Evolutionary conservation across 441 rosid genomes (phyloP).

Genomic region (Corymbia citriodora): DNA sequence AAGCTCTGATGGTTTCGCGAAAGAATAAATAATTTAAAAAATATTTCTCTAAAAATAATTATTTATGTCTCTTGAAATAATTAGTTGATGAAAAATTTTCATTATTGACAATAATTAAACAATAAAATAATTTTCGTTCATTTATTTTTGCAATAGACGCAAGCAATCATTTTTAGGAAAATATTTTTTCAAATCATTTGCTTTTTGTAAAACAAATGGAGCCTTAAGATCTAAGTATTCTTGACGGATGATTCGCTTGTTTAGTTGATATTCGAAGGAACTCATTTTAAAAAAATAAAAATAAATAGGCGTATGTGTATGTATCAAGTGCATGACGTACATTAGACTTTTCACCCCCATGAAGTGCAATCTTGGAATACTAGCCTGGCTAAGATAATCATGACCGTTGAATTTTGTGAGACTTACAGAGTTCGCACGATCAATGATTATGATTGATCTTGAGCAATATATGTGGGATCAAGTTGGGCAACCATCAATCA

Average conservation of each 20-base stretch:
- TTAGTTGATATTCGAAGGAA: neutral
- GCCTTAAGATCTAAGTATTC: too few species aligned
- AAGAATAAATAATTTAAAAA: too few species aligned
- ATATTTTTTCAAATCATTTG: too few species aligned
- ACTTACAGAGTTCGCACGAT: neutral
- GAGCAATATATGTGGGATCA: neutral
- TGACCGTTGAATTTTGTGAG: neutral
- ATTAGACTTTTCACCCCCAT: neutral
- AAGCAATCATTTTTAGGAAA: too few species aligned
- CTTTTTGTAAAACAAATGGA: too few species aligned
- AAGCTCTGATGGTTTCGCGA: too few species aligned
- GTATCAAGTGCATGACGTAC: neutral
- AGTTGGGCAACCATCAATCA: neutral
- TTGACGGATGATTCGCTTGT: neutral
- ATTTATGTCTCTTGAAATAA: too few species aligned
- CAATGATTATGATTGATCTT: neutral
- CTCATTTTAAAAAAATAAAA: neutral
- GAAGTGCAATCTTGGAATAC: too few species aligned
- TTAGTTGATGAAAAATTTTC: neutral
- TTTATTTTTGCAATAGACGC: neutral
- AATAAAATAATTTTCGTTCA: too few species aligned
- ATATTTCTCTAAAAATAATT: too few species aligned
- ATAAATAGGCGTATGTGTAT: neutral
- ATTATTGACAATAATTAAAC: neutral
- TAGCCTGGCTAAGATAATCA: neutral